These are phyloP conservation scores for Penicillium expansum DNA, from an alignment of 2,329 filamentous ascomycete genomes.

Conservation along the genomic window DNA sequence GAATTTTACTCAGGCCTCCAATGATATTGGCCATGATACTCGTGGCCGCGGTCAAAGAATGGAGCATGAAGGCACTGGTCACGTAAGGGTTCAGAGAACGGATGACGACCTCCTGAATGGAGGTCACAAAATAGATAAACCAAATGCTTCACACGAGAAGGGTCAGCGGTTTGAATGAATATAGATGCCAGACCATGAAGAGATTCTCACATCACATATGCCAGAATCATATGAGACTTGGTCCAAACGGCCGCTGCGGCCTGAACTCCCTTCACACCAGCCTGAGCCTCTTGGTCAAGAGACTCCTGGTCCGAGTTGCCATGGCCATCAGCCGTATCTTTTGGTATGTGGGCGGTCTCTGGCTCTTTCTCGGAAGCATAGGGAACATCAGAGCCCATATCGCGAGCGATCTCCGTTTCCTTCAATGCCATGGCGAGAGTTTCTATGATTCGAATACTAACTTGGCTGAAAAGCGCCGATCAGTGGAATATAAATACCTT, in stretches of 20 bases:
- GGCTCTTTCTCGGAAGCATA: background rate
- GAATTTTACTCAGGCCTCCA: conserved; percentile 11
- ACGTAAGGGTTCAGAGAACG: conserved; percentile 15
- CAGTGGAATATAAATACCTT: background rate
- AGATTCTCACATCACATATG: conserved; percentile 10
- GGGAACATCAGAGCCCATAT: background rate
- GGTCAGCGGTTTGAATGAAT: background rate
- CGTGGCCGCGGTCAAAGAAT: conserved; percentile 14
- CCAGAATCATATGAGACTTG: conserved; percentile 9
- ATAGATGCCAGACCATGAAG: background rate
- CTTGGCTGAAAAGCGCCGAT: background rate
- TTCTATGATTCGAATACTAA: background rate
- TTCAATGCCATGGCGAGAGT: background rate
- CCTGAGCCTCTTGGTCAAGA: conserved; percentile 13
- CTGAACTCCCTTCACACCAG: conserved; percentile 13
- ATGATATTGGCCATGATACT: conserved; percentile 12
- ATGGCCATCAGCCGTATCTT: background rate
- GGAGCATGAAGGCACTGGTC: conserved; percentile 13
- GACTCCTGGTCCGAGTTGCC: background rate
- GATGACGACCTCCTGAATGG: conserved; percentile 15
- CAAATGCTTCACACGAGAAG: conserved; percentile 4
- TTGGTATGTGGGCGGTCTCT: background rate
- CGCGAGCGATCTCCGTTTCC: background rate
- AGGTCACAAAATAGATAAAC: conserved; percentile 14
- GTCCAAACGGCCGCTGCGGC: conserved; percentile 11